Evolutionary conservation across 306 rosid species (phyloP), one percentile per base, ranked within the genome.

Genomic region (Trifolium repens): DNA sequence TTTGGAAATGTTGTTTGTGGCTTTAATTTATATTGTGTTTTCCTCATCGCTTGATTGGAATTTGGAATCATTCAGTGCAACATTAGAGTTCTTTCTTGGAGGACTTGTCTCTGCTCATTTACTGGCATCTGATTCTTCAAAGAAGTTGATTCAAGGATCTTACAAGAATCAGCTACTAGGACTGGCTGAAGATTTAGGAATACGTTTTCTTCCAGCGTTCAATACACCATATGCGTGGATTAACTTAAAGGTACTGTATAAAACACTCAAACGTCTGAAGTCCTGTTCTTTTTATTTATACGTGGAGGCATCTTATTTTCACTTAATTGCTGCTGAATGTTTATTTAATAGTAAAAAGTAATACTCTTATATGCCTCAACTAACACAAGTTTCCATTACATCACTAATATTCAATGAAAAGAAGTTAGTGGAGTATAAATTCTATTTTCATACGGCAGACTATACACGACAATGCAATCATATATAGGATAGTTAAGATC

Each of bases 31-130:
- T 49, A 78, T 79, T 77, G 54, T 46, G 67, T 54, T 74, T 83
- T 70, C 47, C 73, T 76, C 71, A 42, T 65, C 40, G 30, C 83
- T 79, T 88, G 78, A 66, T 88, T 73, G 78, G 77, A 80, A 86
- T 76, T 88, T 73, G 78, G 81, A 81, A 86, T 76, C 69, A 26
- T 83, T 89, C 88, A 91, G 98, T 89, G 98, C 91, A 94, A 94
- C 89, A 94, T 94, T 80, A 87, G 97, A 89, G 96, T 90, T 44
- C 24, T 22, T 90, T 44, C 24, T 22, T 22, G 98, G 98, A 71
- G 98, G 98, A 79, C 97, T 94, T 77, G 89, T 94, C 66, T 94
- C 97, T 78, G 96, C 97, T 82, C 98, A 94, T 83, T 80, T 94
- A 66, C 96, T 91, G 78, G 97, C 97, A 16, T 87, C 97, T 78